Base-by-base conservation (phyloP, 176 grass and related monocot species). In the Cenchrus americanus region DNA sequence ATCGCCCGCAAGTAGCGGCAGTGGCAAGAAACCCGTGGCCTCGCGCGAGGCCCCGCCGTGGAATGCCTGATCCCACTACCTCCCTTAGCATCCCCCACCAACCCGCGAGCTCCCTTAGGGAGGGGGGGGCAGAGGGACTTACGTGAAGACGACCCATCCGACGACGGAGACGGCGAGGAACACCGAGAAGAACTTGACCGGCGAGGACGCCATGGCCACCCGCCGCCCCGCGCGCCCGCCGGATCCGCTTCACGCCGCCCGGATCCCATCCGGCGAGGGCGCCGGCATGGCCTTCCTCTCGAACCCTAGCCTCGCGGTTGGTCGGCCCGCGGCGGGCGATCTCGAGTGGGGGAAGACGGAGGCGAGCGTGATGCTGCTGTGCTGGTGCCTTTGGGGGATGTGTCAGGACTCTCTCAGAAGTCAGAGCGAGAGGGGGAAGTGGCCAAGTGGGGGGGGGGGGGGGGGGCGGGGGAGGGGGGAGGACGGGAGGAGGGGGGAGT, bases 101-200 rank as follows among this genome's bases (percentile, higher is more conserved):
- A 22, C 4, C 0, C 49, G 37, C 23, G 48, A 63, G 15, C 27
- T 30, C 27, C 27, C 27, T 30, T 30, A 30, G 53, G 8, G 18
- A 2, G 21, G n/a, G 3, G n/a, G 9, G 57, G 3, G 17, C 12
- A 22, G 53, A 24, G 21, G 23, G 59, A 71, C 77, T 93, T 95
- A 98, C 93, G 91, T 93, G 86, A 98, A 98, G 55, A 94, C 78
- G 80, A 98, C 86, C 96, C 96, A 98, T 86, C 91, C 96, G 76
- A 95, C 53, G 70, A 91, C 87, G 50, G 96, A 96, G 66, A 93
- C 91, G 34, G 82, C 80, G 51, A 98, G 89, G 69, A 98, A 93
- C 73, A 94, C 87, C 22, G 91, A 92, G 93, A 98, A 94, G 89
- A 98, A 95, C 93, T 98, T 95, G 41, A 93, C 96, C 58, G 93